Percentiles rank a stretch among this genome's conserved stretches.
phyloP scores from a whole-genome alignment of 768 basidiomycete genomes.

The Glaciozyma antarctica region DNA sequence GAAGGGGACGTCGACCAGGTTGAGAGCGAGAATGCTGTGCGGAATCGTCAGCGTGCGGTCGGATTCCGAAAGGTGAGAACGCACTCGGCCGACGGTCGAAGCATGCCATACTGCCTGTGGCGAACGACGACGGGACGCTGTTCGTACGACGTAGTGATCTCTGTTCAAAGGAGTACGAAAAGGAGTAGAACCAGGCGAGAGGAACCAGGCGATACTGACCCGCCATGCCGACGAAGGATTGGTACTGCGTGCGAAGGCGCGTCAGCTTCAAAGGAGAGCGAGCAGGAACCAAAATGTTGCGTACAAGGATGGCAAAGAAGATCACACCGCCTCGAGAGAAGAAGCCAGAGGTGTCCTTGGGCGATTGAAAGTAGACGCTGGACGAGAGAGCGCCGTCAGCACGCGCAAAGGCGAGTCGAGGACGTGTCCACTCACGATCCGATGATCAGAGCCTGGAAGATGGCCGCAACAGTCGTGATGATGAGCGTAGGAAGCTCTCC shows the following conservation, averaged over 20 bases:
- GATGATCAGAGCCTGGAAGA: conserved; percentile 46
- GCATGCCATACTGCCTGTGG: conserved; percentile 44
- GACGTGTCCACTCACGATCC: background rate
- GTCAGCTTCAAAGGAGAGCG: background rate
- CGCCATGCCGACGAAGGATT: conserved; percentile 48
- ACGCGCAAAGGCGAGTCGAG: background rate
- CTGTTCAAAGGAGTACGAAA: conserved; percentile 14
- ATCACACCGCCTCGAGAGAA: conserved; percentile 71
- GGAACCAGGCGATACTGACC: too few relatives aligned
- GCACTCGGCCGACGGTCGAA: conserved; percentile 44
- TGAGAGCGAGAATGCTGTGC: conserved; percentile 42
- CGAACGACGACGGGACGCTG: conserved; percentile 34
- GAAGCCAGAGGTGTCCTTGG: conserved; percentile 51
- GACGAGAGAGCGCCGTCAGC: conserved; percentile 30
- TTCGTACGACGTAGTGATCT: conserved; percentile 37
- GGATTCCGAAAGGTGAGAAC: conserved; percentile 40
- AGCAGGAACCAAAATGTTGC: background rate
- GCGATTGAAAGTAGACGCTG: conserved; percentile 56
- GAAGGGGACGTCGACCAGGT: conserved; percentile 39
- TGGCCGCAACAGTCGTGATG: conserved; percentile 36
- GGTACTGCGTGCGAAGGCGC: conserved; percentile 41
- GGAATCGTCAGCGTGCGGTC: conserved; percentile 45
- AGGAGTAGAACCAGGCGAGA: too few relatives aligned
- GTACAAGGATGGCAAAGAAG: conserved; percentile 50
- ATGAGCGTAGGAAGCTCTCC: conserved; percentile 41